These are phyloP conservation scores for Haplosporangium sp. DNA, from an alignment of 371 early-diverging fungal genomes.

Conservation along the genomic window DNA sequence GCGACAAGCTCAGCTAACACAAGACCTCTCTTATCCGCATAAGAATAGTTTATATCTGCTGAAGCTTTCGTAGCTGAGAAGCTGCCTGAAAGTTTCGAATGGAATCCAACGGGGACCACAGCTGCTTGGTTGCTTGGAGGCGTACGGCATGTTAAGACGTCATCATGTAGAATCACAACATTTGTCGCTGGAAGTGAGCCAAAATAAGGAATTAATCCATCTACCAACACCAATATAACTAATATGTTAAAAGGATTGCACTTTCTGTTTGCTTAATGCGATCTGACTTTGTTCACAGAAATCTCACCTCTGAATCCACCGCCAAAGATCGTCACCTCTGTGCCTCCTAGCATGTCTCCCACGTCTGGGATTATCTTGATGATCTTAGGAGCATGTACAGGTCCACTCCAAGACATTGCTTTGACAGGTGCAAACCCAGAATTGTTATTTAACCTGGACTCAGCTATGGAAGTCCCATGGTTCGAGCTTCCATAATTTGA, in stretches of 20 bases:
- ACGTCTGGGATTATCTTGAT: conserved; percentile 44
- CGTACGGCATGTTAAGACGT: conserved; percentile 45
- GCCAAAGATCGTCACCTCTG: conserved; percentile 52
- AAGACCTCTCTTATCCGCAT: conserved; percentile 46
- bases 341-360: conserved; percentile 54
- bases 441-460: conserved; percentile 12
- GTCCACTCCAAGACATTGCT: conserved; percentile 47
- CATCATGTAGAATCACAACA: conserved; percentile 34
- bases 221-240: neutral
- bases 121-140: conserved; percentile 37
- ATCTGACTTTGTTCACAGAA: neutral
- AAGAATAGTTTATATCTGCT: conserved; percentile 33
- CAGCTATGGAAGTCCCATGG: conserved; percentile 16
- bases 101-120: conserved; percentile 34
- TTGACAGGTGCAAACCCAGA: conserved; percentile 29
- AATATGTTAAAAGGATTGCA: neutral
- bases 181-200: conserved; percentile 44
- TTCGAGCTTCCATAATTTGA: neutral
- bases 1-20: conserved; percentile 50
- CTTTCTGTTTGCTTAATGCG: neutral
- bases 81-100: conserved; percentile 15
- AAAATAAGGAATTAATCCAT: conserved; percentile 41
- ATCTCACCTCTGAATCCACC: conserved; percentile 48
- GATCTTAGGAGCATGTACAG: conserved; percentile 29
- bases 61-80: conserved; percentile 10